Evolutionary conservation across 176 grass and related monocot genomes (phyloP).

Genomic region (Rhynchospora breviuscula): DNA sequence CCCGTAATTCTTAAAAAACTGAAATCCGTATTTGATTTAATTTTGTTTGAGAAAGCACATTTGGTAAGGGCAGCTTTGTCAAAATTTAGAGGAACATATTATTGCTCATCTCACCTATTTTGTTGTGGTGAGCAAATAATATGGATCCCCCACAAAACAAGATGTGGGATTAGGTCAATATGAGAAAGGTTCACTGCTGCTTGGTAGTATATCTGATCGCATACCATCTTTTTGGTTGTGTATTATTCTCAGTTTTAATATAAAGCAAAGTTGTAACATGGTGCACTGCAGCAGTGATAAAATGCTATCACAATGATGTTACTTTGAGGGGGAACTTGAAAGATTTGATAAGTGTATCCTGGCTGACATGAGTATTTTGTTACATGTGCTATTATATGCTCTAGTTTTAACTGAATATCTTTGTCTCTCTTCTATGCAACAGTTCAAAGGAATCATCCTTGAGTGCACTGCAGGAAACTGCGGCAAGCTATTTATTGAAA

Average conservation of each 20-base stretch:
- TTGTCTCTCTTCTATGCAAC: background rate
- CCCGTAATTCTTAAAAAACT: background rate
- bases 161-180: background rate
- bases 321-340: background rate
- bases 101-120: background rate
- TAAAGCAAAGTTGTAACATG: background rate
- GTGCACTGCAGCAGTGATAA: too few species aligned
- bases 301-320: background rate
- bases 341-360: background rate
- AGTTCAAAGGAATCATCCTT: slow-evolving; percentile 76
- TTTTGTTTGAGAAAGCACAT: background rate
- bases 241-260: background rate
- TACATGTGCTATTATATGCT: background rate
- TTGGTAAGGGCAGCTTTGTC: background rate
- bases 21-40: background rate
- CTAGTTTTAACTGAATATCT: background rate
- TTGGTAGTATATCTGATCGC: background rate
- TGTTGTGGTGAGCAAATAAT: background rate
- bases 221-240: background rate
- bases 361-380: background rate
- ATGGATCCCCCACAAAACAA: background rate
- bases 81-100: background rate
- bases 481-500: slow-evolving; percentile 48
- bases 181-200: background rate
- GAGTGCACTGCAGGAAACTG: slow-evolving; percentile 58